Conservation (phyloP, 805 yeast species). For the Suhomyces canberraensis region DNA sequence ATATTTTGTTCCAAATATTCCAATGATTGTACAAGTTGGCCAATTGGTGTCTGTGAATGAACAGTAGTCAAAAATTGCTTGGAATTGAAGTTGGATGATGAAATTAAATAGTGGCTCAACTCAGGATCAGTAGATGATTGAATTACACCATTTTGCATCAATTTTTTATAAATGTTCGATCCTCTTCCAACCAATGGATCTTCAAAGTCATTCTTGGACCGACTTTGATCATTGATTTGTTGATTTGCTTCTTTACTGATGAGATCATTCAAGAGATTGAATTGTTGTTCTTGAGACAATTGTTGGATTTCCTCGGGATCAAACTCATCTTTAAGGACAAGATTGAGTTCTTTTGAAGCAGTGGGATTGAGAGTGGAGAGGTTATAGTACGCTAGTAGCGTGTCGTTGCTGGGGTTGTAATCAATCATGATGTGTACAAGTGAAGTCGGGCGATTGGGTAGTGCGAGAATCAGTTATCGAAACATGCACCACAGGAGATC, state of each 20-base stretch:
- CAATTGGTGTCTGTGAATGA: constrained; percentile 37
- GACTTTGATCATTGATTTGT: not conserved
- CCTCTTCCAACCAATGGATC: constrained; percentile 36
- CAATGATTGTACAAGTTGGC: constrained; percentile 28
- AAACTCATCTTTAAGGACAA: constrained; percentile 11
- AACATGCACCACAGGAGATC: too few relatives aligned
- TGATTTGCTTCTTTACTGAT: constrained; percentile 13
- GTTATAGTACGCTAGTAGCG: constrained; percentile 29
- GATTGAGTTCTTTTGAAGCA: constrained; percentile 15
- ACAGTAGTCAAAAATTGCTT: constrained; percentile 34
- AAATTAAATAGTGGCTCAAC: constrained; percentile 29
- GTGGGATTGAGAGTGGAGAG: constrained; percentile 22
- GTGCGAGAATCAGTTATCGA: too few relatives aligned
- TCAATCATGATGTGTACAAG: constrained; percentile 34
- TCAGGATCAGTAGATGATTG: constrained; percentile 27
- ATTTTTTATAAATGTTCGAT: constrained; percentile 24
- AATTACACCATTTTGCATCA: constrained; percentile 23
- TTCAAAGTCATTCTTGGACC: constrained; percentile 20
- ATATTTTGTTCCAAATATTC: constrained; percentile 32
- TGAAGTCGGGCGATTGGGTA: too few relatives aligned
- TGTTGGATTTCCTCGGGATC: constrained; percentile 17
- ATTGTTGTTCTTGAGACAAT: constrained; percentile 28
- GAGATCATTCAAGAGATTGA: constrained; percentile 26
- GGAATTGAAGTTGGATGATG: constrained; percentile 35
- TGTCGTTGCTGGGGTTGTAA: constrained; percentile 28